Conservation (phyloP, 176 grass and related monocot genomes). For the Eleusine coracana region DNA sequence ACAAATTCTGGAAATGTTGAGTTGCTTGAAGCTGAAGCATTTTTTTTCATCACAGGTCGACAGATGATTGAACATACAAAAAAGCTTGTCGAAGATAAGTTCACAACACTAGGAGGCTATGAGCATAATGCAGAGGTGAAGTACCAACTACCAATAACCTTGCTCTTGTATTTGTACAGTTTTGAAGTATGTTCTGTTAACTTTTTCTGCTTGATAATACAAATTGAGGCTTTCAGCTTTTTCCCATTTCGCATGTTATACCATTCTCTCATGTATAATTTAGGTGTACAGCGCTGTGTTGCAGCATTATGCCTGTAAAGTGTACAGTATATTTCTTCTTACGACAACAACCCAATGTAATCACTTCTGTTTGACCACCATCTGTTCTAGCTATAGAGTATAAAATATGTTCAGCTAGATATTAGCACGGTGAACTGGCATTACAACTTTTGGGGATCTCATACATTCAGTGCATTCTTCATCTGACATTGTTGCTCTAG, state of each 20-base stretch:
- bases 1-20: slow-evolving; percentile 16
- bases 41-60: slow-evolving; percentile 59
- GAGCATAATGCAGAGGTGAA: slow-evolving; percentile 94
- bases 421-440: neutral
- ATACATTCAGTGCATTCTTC: neutral
- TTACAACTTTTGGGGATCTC: neutral
- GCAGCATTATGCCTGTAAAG: neutral
- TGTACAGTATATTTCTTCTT: neutral
- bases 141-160: neutral
- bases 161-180: slow-evolving; percentile 25
- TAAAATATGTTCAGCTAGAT: slow-evolving; percentile 14
- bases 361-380: neutral
- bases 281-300: neutral
- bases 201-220: neutral
- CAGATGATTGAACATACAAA: slow-evolving; percentile 99
- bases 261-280: neutral
- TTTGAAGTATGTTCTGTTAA: neutral
- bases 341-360: neutral
- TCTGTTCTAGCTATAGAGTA: neutral
- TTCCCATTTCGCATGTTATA: neutral
- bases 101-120: slow-evolving; percentile 78
- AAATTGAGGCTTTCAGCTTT: slow-evolving; percentile 10
- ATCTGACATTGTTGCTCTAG: slow-evolving; percentile 22
- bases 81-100: slow-evolving; percentile 96
- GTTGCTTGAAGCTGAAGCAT: slow-evolving; percentile 19